Evolutionary conservation across 345 rosid species (phyloP).

Genomic region (Populus simonii): DNA sequence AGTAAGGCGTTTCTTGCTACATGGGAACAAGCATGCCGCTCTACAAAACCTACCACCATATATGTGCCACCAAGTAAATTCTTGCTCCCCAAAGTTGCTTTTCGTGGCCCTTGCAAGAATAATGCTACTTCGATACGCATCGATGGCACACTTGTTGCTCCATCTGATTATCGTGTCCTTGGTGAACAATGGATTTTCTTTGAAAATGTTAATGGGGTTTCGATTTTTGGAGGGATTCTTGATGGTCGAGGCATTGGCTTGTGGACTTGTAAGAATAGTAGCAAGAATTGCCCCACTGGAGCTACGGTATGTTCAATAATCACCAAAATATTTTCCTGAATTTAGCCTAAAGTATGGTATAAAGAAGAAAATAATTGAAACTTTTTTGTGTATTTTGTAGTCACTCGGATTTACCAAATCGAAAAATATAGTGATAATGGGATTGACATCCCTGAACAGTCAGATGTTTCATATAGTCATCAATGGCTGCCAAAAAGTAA

Average conservation of each 20-base stretch:
- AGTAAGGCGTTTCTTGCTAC: constrained; percentile 18
- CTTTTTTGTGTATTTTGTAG: constrained; percentile 29
- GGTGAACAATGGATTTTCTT: constrained; percentile 59
- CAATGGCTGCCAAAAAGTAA: constrained; percentile 48
- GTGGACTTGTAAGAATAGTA: constrained; percentile 58
- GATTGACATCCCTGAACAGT: constrained; percentile 61
- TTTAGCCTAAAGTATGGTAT: not conserved
- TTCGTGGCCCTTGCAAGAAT: constrained; percentile 60
- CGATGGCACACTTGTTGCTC: constrained; percentile 55
- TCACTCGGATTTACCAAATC: constrained; percentile 48
- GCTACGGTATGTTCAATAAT: constrained; percentile 43
- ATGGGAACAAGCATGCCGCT: constrained; percentile 18
- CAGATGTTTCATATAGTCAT: constrained; percentile 65
- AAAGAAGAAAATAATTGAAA: too few relatives aligned
- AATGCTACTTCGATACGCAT: constrained; percentile 34
- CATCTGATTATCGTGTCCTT: constrained; percentile 43
- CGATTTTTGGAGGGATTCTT: constrained; percentile 44
- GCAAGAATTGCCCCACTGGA: constrained; percentile 53
- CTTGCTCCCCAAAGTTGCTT: constrained; percentile 34
- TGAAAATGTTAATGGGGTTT: constrained; percentile 38
- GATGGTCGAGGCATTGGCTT: constrained; percentile 53
- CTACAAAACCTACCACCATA: not conserved
- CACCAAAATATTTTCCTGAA: not conserved
- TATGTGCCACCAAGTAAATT: not conserved
- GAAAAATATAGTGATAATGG: constrained; percentile 44